Evolutionary conservation across 768 basidiomycete species (phyloP).

Genomic region (Mycena belliarum): DNA sequence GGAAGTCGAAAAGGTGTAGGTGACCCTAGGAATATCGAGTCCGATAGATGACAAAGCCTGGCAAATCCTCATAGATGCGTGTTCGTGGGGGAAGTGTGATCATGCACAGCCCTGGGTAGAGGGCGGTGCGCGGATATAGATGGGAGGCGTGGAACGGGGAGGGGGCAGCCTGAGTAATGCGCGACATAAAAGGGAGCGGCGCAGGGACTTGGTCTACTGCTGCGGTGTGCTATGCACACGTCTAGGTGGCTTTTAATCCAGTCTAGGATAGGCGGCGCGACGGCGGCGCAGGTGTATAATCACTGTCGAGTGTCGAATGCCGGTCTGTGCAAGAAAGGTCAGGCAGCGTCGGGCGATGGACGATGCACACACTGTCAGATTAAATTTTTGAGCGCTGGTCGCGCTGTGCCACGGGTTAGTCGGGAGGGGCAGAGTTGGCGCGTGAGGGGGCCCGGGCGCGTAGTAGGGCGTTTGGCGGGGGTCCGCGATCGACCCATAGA

Average conservation of each 20-base stretch:
- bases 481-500: constrained; percentile 21
- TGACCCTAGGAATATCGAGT: constrained; percentile 2
- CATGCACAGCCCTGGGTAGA: constrained; percentile 10
- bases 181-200: constrained; percentile 1
- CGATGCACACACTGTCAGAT: not conserved
- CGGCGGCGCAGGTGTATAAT: constrained; percentile 19
- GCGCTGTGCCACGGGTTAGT: constrained; percentile 12
- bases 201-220: constrained; percentile 12
- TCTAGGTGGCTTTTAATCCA: constrained; percentile 17
- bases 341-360: not conserved
- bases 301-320: constrained; percentile 21
- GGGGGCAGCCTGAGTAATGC: constrained; percentile 7
- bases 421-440: constrained; percentile 23
- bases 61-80: not conserved
- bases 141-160: not conserved
- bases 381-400: constrained; percentile 14
- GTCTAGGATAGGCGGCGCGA: constrained; percentile 18
- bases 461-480: constrained; percentile 10
- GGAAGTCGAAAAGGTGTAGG: not conserved
- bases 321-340: constrained; percentile 1
- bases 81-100: not conserved
- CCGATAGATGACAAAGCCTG: constrained; percentile 13
- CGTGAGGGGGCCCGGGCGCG: constrained; percentile 17
- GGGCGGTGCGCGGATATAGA: not conserved
- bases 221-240: constrained; percentile 12